Base-by-base conservation (phyloP, 225 moss, liverwort and hornwort genomes). In the Marchantia polymorpha region DNA sequence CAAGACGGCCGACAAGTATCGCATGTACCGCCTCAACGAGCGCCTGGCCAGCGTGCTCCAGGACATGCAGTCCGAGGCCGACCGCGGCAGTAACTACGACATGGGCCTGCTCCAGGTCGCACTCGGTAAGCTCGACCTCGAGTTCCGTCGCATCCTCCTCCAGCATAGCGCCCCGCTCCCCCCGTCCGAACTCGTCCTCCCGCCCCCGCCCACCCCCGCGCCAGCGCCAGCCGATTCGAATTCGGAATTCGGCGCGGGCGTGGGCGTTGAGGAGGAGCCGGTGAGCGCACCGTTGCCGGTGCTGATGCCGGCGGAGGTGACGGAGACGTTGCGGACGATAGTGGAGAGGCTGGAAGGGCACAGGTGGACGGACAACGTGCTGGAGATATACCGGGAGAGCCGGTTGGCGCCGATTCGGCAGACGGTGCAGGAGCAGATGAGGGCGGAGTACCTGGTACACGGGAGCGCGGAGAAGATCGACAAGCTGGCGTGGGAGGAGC, bases 401-500 rank as follows among this genome's bases (percentile, higher is more conserved):
- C 90, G 97, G 52, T 76, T 86, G 73, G 77, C 76, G 51, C 81
- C 82, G 3, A 91, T 93, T 80, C 81, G 79, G 54, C 83, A 85
- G 82, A 93, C 89, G 68, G 78, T 89, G 77, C 83, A 88, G 81
- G 82, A 66, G 58, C 80, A 94, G 81, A 83, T 83, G 52, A 84
- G 89, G 6, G 83, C 81, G 47, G 29, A 15, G 0, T 94, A 93
- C 78, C 82, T 94, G 75, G 64, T 81, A 31, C 85, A 86, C 55
- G 76, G 88, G 49, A 89, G 81, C 50, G 73, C 90, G 9, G 86
- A 84, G 52, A 80, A 85, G 77, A 86, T 91, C 69, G 90, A 92
- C 81, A 77, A 83, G 68, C 77, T 95, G 39, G 84, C 93, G n/a
- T 94, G 93, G 94, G 84, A 84, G 26, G 91, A 86, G n/a, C 81